Conservation (phyloP, 2,329 filamentous ascomycete species). For the Pyrenochaeta sp. region DNA sequence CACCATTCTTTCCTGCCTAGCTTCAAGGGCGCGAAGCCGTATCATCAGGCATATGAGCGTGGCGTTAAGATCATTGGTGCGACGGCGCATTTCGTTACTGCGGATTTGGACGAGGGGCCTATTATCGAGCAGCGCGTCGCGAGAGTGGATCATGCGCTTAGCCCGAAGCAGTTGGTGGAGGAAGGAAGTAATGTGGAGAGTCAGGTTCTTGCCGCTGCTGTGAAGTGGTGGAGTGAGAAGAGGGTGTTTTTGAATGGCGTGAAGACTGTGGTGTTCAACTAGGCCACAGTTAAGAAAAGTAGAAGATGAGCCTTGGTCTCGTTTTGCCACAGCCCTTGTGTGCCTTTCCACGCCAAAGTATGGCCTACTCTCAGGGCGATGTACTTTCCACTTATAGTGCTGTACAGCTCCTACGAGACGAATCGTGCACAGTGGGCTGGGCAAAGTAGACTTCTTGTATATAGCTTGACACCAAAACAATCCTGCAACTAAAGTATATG, state of each 20-base stretch:
- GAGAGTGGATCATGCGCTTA: slow-evolving; percentile 79
- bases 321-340: not conserved
- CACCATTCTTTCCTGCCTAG: slow-evolving; percentile 86
- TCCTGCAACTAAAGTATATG: not conserved
- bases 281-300: slow-evolving; percentile 11
- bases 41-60: slow-evolving; percentile 86
- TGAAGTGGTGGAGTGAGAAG: slow-evolving; percentile 84
- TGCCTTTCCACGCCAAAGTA: not conserved
- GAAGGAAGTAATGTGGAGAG: slow-evolving; percentile 87
- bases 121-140: slow-evolving; percentile 87
- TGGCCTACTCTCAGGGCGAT: not conserved
- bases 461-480: not conserved
- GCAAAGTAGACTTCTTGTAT: not conserved
- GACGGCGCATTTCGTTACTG: slow-evolving; percentile 86
- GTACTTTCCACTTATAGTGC: not conserved
- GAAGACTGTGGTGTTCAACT: slow-evolving; percentile 81
- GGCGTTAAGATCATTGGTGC: slow-evolving; percentile 90
- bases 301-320: not conserved
- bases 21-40: slow-evolving; percentile 89
- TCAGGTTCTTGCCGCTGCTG: slow-evolving; percentile 80
- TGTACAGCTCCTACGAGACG: not conserved
- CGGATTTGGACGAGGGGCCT: slow-evolving; percentile 83
- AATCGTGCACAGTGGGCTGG: too few species aligned
- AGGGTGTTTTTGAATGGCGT: slow-evolving; percentile 79
- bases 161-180: slow-evolving; percentile 77